phyloP scores from a whole-genome alignment of 768 basidiomycete species.

The Gloeopeniophorella convolvens region DNA sequence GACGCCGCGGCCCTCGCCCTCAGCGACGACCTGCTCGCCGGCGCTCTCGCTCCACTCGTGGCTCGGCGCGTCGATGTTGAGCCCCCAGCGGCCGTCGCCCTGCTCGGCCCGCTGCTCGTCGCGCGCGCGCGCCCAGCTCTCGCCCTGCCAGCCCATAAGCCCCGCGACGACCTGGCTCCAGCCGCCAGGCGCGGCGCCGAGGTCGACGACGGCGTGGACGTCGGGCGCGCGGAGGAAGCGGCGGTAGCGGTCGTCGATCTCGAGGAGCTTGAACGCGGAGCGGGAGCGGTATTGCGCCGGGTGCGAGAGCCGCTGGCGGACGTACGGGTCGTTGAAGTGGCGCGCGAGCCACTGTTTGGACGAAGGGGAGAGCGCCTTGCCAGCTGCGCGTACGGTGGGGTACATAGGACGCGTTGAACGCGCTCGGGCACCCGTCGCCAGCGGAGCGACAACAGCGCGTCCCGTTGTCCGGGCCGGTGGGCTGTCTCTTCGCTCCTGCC shows the following conservation, averaged over 20 bases:
- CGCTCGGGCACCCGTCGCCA: not conserved
- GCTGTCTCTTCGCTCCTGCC: not conserved
- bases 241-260: constrained; percentile 56
- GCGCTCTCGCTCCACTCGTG: constrained; percentile 1
- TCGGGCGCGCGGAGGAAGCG: constrained; percentile 45
- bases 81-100: constrained; percentile 7
- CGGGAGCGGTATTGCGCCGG: constrained; percentile 64
- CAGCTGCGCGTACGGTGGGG: constrained; percentile 2
- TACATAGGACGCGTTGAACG: not conserved
- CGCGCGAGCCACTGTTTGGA: constrained; percentile 61
- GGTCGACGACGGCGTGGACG: constrained; percentile 66
- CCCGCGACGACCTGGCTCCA: constrained; percentile 85
- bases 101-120: not conserved
- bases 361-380: constrained; percentile 27
- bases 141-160: constrained; percentile 46
- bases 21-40: not conserved
- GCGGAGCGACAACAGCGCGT: too few species aligned
- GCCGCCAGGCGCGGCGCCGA: constrained; percentile 89
- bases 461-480: too few species aligned
- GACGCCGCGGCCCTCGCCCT: constrained; percentile 32
- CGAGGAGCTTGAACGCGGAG: constrained; percentile 87
- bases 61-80: not conserved
- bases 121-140: constrained; percentile 16
- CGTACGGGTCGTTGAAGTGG: constrained; percentile 66
- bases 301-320: constrained; percentile 45